Percentiles rank a stretch among this genome's conserved stretches.
Evolutionary conservation across 140 eudicot genomes (phyloP).

Genomic region (Cichorium intybus): DNA sequence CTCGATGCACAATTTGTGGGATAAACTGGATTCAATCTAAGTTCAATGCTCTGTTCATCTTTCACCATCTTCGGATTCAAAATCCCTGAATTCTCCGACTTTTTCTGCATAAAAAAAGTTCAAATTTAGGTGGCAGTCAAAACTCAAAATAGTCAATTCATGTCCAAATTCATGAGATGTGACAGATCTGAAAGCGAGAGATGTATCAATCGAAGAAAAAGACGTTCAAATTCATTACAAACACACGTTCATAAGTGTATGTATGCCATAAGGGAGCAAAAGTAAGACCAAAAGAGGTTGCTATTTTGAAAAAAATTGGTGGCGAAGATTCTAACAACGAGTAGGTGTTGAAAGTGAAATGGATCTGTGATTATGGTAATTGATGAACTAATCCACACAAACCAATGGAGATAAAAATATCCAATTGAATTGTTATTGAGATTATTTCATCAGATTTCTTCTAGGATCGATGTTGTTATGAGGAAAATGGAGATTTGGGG

Average conservation of each 20-base stretch:
- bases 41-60: slow-evolving; percentile 30
- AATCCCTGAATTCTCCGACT: not conserved
- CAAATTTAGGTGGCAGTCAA: too few relatives aligned
- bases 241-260: too few relatives aligned
- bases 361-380: not conserved
- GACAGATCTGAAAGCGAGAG: too few relatives aligned
- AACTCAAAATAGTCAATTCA: too few relatives aligned
- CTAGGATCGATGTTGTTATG: not conserved
- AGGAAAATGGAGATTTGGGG: not conserved
- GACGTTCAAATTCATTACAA: not conserved
- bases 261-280: too few relatives aligned
- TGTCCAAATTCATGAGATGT: too few relatives aligned
- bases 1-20: slow-evolving; percentile 31
- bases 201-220: not conserved
- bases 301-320: not conserved
- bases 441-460: not conserved
- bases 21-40: slow-evolving; percentile 19
- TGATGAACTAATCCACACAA: not conserved
- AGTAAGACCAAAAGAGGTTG: not conserved
- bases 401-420: not conserved
- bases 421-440: not conserved
- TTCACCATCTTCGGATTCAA: slow-evolving; percentile 8
- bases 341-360: not conserved
- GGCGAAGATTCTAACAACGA: not conserved
- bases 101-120: not conserved